These are phyloP conservation scores for Fusarium nygamai DNA, from an alignment of 2,329 filamentous ascomycete genomes.

Conservation along the genomic window DNA sequence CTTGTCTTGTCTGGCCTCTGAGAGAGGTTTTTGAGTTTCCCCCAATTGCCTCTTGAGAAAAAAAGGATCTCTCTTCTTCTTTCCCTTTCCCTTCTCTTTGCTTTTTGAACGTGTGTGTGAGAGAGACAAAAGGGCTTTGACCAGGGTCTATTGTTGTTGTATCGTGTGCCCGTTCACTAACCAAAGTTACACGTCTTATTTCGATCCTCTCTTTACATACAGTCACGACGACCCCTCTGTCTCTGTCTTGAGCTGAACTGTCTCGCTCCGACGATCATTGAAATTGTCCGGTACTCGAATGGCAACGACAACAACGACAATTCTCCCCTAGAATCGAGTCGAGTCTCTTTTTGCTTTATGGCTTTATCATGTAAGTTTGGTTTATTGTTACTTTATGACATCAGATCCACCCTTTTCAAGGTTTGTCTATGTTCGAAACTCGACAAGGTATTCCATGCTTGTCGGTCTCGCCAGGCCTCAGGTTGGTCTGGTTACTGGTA, in stretches of 20 bases:
- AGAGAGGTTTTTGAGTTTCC: background rate
- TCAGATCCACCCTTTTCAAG: constrained; percentile 14
- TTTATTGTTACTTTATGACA: constrained; percentile 23
- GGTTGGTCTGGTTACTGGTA: constrained; percentile 29
- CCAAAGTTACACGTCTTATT: constrained; percentile 16
- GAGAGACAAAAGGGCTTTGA: constrained; percentile 22
- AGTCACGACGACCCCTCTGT: constrained; percentile 9
- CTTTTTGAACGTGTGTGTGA: constrained; percentile 15
- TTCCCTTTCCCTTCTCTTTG: background rate
- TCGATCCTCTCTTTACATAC: background rate
- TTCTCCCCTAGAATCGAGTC: background rate
- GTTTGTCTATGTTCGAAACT: constrained; percentile 12
- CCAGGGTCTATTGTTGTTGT: constrained; percentile 14
- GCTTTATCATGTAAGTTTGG: constrained; percentile 31
- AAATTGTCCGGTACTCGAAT: constrained; percentile 4
- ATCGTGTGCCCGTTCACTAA: constrained; percentile 5
- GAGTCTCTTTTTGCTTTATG: constrained; percentile 22
- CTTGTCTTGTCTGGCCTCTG: background rate
- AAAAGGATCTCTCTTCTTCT: background rate
- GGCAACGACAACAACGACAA: constrained; percentile 5
- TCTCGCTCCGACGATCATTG: constrained; percentile 11
- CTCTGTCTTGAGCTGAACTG: background rate
- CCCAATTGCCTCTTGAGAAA: constrained; percentile 25
- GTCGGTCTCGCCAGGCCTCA: constrained; percentile 24
- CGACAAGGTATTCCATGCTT: constrained; percentile 19